These are phyloP conservation scores for Starmerella davenportii DNA, from an alignment of 805 yeast species.

Conservation along the genomic window DNA sequence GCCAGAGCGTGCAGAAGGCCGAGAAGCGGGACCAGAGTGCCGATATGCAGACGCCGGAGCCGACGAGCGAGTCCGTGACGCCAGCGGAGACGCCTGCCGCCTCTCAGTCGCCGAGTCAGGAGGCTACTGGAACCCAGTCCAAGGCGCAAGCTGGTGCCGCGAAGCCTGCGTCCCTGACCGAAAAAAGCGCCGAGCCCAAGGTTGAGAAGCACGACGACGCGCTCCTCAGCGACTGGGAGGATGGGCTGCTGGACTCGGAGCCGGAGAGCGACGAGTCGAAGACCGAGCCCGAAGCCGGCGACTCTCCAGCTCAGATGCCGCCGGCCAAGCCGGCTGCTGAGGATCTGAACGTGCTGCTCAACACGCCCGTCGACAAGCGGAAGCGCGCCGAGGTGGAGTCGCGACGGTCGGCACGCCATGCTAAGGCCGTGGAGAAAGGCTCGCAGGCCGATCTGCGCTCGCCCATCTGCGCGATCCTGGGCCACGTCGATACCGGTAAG, in stretches of 20 bases:
- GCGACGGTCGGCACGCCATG: conserved; percentile 24
- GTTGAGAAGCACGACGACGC: conserved; percentile 28
- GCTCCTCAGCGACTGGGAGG: conserved; percentile 77
- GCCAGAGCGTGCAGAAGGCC: conserved; percentile 19
- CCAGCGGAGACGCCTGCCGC: conserved; percentile 10
- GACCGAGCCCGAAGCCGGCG: conserved; percentile 7
- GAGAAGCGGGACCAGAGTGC: conserved; percentile 8
- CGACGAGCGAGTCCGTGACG: conserved; percentile 5
- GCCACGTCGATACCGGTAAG: conserved; percentile 99
- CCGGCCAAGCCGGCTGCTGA: conserved; percentile 19
- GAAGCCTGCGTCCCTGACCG: conserved; percentile 8
- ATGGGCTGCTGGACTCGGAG: conserved; percentile 32
- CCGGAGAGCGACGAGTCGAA: conserved; percentile 7
- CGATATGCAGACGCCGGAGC: conserved; percentile 24
- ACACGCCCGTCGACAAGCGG: conserved; percentile 21
- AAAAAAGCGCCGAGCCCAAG: conserved; percentile 14
- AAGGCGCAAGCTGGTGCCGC: conserved; percentile 3
- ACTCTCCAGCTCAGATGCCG: conserved; percentile 14
- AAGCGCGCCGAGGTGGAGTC: conserved; percentile 27
- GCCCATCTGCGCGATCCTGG: conserved; percentile 96
- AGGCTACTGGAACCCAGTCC: conserved; percentile 12
- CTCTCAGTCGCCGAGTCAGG: conserved; percentile 11
- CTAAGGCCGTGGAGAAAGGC: conserved; percentile 24
- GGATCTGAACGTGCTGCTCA: conserved; percentile 11
- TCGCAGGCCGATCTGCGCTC: conserved; percentile 61